Conservation (phyloP, 2,329 filamentous ascomycete species). For the Ophiostoma australiae region DNA sequence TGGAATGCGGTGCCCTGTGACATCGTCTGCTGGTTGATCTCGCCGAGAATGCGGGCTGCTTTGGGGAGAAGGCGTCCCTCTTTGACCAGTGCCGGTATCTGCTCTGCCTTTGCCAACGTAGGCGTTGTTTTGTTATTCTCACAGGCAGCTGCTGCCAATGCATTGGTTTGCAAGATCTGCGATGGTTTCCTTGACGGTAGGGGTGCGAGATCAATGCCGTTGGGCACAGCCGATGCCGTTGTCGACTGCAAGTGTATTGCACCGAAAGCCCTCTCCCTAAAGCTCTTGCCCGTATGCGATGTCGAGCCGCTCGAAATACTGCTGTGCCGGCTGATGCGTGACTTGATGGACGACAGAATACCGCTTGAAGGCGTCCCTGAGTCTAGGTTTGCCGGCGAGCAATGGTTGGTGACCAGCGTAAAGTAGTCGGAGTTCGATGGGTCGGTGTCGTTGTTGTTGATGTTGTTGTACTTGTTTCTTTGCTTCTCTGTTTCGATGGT, state of each 20-base stretch:
- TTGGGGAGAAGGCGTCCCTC: slow-evolving; percentile 20
- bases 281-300: slow-evolving; percentile 22
- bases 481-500: neutral
- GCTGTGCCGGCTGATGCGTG: slow-evolving; percentile 26
- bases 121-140: too few species aligned
- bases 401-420: slow-evolving; percentile 18
- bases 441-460: neutral
- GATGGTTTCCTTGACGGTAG: neutral
- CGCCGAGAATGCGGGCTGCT: slow-evolving; percentile 22
- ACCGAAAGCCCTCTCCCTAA: slow-evolving; percentile 24
- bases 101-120: neutral
- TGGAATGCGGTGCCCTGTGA: neutral
- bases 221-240: neutral
- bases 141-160: neutral
- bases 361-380: slow-evolving; percentile 12
- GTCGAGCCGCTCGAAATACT: slow-evolving; percentile 23
- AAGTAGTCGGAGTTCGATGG: slow-evolving; percentile 17
- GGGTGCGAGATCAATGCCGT: neutral
- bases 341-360: slow-evolving; percentile 26
- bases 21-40: slow-evolving; percentile 21
- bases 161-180: neutral
- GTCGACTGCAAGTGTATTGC: slow-evolving; percentile 20
- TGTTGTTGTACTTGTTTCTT: neutral
- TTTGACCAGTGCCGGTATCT: neutral
- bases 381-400: slow-evolving; percentile 12